Percentiles rank a stretch among this genome's conserved stretches.
Conservation (phyloP, 768 basidiomycete genomes). For the Chlorophyllum brunneum region DNA sequence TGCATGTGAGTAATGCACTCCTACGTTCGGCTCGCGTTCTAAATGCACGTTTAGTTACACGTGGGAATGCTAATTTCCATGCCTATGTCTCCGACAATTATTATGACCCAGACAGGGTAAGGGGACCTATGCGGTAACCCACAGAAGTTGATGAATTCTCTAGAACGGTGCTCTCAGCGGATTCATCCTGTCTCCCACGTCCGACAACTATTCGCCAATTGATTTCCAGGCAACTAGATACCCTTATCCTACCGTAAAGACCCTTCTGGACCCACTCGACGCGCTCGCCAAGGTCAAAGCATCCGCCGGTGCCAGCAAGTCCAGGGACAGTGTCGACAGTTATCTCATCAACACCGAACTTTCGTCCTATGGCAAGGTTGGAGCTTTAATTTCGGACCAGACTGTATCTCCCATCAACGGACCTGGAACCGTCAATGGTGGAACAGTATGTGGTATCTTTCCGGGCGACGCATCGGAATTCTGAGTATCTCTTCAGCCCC, state of each 20-base stretch:
- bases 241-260: slow-evolving; percentile 27
- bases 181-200: slow-evolving; percentile 22
- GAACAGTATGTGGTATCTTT: slow-evolving; percentile 23
- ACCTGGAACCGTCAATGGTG: slow-evolving; percentile 27
- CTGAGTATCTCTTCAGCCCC: slow-evolving; percentile 17
- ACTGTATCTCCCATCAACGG: slow-evolving; percentile 26
- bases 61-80: slow-evolving; percentile 34
- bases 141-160: neutral
- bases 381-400: slow-evolving; percentile 27
- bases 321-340: slow-evolving; percentile 27
- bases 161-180: slow-evolving; percentile 29
- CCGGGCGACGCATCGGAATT: neutral
- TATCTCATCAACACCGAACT: slow-evolving; percentile 31
- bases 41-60: no score
- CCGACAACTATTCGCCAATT: slow-evolving; percentile 28
- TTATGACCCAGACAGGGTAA: slow-evolving; percentile 24
- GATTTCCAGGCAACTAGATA: slow-evolving; percentile 28
- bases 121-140: neutral
- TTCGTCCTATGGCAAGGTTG: slow-evolving; percentile 29
- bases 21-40: no score
- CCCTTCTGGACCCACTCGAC: slow-evolving; percentile 26
- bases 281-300: slow-evolving; percentile 25
- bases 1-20: slow-evolving; percentile 19
- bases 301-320: slow-evolving; percentile 29
- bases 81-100: slow-evolving; percentile 31